A percentile compares a stretch with the other conserved stretches of the same genome.
Conservation (phyloP, 345 rosid species). For the Eucalyptus virginea region DNA sequence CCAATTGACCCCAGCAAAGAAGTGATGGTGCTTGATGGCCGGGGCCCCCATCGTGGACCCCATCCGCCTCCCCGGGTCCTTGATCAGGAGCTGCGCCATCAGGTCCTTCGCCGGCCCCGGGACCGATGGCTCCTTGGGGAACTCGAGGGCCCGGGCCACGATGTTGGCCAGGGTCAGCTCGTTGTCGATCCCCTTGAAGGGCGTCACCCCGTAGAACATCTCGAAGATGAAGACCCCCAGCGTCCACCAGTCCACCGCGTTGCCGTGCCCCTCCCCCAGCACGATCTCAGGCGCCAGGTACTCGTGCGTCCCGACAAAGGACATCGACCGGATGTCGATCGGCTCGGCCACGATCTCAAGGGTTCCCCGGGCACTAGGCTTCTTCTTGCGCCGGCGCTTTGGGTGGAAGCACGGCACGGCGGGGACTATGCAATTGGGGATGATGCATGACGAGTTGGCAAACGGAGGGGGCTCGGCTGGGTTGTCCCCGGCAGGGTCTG, state of each 20-base stretch:
- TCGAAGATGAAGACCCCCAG: constrained; percentile 49
- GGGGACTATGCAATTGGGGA: constrained; percentile 48
- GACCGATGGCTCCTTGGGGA: constrained; percentile 42
- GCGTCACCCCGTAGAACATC: constrained; percentile 42
- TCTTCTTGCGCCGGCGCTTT: constrained; percentile 10
- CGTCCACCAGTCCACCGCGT: constrained; percentile 71
- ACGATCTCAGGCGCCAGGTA: constrained; percentile 59
- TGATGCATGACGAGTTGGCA: constrained; percentile 31
- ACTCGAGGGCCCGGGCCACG: constrained; percentile 57
- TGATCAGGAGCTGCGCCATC: constrained; percentile 35
- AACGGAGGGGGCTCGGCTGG: not conserved
- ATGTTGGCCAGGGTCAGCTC: constrained; percentile 50
- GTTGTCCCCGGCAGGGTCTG: not conserved
- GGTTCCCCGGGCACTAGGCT: constrained; percentile 2
- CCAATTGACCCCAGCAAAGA: constrained; percentile 50
- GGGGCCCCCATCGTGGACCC: constrained; percentile 54
- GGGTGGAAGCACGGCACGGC: constrained; percentile 42
- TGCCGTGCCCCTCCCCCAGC: constrained; percentile 60
- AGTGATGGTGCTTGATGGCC: constrained; percentile 34
- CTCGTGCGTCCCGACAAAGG: constrained; percentile 62
- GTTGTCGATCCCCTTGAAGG: constrained; percentile 43
- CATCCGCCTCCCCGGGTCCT: constrained; percentile 36
- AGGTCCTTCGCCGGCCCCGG: constrained; percentile 33
- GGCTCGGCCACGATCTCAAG: constrained; percentile 51
- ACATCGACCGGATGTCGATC: constrained; percentile 46